Base-by-base conservation (phyloP, 805 yeast species). In the Myxozyma vanderwaltii region DNA sequence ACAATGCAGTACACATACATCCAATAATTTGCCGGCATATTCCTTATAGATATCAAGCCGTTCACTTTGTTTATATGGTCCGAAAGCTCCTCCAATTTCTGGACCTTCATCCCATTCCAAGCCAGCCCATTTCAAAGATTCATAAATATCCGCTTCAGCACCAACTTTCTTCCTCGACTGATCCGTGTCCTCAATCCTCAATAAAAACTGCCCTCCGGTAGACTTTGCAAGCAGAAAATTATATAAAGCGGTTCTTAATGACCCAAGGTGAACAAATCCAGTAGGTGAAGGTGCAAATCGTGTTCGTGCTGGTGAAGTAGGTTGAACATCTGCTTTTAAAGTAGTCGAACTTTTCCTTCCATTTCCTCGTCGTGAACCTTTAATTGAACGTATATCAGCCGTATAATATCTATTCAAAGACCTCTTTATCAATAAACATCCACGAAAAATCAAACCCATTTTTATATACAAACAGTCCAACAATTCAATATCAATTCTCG, bases 261-360 rank as follows among this genome's bases (percentile, higher is more conserved):
- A 91, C 0, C 99, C 99, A 59, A 94, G 71, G 71, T 94, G 99
- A n/a, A 94, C 77, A 62, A 82, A 82, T 0, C 99, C 99, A 0
- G 99, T 94, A 0, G 99, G 99, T 1, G 97, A 91, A 0, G 99
- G 99, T 0, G 99, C 99, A 74, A 94, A 94, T 64, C 99, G 76
- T 0, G 98, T 89, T 64, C 97, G 74, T 0, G 85, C 95, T 10
- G 67, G 66, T 31, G 43, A 17, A 13, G 23, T 48, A 6, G 52
- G 52, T 10, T 48, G 52, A 6, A 35, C 52, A 33, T 48, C 52
- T 17, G 12, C 35, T 19, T 5, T 13, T 8, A 33, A 12, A 23
- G 43, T 39, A 29, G 43, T n/a, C 33, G 43, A 1, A 15, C 24
- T 35, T 43, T 48, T 45, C 36, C 29, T 45, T 13, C 43, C 33